Conservation (phyloP, 2,329 filamentous ascomycete genomes). For the Torrubiella hemipterigena region DNA sequence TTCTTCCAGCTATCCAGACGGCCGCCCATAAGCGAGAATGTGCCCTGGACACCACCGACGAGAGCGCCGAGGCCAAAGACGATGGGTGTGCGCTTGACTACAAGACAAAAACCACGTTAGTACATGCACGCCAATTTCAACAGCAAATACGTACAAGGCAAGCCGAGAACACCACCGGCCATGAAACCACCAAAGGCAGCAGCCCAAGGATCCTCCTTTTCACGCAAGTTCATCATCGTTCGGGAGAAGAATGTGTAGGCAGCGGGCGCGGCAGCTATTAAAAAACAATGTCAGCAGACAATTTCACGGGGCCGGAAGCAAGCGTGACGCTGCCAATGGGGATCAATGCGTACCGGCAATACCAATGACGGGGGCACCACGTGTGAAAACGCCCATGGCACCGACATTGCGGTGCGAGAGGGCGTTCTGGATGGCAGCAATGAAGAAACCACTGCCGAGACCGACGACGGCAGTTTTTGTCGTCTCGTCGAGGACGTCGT, state of each 20-base stretch:
- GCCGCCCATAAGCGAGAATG: conserved; percentile 58
- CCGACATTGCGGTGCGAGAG: conserved; percentile 74
- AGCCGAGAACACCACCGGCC: conserved; percentile 58
- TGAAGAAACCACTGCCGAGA: conserved; percentile 55
- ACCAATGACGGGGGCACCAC: conserved; percentile 62
- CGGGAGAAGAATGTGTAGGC: conserved; percentile 67
- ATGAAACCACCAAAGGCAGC: conserved; percentile 65
- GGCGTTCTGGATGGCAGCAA: conserved; percentile 76
- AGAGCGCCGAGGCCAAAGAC: conserved; percentile 54
- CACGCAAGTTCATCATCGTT: conserved; percentile 71
- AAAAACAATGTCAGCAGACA: conserved; percentile 19
- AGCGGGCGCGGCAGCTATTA: conserved; percentile 45
- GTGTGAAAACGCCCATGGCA: conserved; percentile 67
- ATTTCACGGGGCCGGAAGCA: too few relatives aligned
- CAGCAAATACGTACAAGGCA: conserved; percentile 51
- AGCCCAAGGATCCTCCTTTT: conserved; percentile 73
- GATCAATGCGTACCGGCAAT: conserved; percentile 19
- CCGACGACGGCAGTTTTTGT: conserved; percentile 54
- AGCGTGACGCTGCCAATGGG: too few relatives aligned
- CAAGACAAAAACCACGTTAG: too few relatives aligned
- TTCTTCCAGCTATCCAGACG: conserved; percentile 39
- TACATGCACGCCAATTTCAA: too few relatives aligned
- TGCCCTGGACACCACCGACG: conserved; percentile 45
- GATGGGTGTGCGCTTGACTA: conserved; percentile 47
- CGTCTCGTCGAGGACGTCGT: conserved; percentile 60